Evolutionary conservation across 768 basidiomycete genomes (phyloP), one percentile per base, ranked within the genome.

Genomic region (Psilocybe tampanensis): DNA sequence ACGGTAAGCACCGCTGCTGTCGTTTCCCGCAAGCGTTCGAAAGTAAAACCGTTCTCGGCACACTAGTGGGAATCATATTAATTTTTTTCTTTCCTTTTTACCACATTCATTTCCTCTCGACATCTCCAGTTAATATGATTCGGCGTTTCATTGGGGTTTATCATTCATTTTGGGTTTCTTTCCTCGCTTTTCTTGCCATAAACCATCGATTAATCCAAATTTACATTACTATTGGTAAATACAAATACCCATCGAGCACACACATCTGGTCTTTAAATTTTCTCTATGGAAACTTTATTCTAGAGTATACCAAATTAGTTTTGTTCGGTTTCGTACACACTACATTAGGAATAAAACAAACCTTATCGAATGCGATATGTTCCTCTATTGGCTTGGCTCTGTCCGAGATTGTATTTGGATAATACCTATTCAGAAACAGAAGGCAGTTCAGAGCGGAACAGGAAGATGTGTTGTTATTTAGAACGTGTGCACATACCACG

Each of bases 351-450:
- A 36, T 17, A 21, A n/a, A 15, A 59, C 54, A 44, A 18, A 84
- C 89, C 80, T 90, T 90, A 77, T 93, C 89, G 67, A 93, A 92
- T 0, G 90, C 92, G 19, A 92, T 76, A 65, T 86, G 84, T 9
- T 77, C 77, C 68, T 88, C 79, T 65, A 92, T 88, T 5, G 80
- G 66, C 47, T 81, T 75, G 0, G 89, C 90, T 59, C 78, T 80
- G 3, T 80, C 73, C 23, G 76, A 81, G 26, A 68, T 74, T 0
- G 86, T 73, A 1, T 76, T 51, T 0, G 88, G 82, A 64, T 92
- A 92, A 64, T 85, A 88, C 88, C 89, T 89, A 33, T 13, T 15
- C n/a, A 8, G 13, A 11, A 15, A 21, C 18, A 21, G 11, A 26
- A 12, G 24, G 36, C 17, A 24, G 17, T 12, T 23, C 17, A 29